Evolutionary conservation across 139 green algal species (phyloP).

Genomic region (Chlamydomonas sp.): DNA sequence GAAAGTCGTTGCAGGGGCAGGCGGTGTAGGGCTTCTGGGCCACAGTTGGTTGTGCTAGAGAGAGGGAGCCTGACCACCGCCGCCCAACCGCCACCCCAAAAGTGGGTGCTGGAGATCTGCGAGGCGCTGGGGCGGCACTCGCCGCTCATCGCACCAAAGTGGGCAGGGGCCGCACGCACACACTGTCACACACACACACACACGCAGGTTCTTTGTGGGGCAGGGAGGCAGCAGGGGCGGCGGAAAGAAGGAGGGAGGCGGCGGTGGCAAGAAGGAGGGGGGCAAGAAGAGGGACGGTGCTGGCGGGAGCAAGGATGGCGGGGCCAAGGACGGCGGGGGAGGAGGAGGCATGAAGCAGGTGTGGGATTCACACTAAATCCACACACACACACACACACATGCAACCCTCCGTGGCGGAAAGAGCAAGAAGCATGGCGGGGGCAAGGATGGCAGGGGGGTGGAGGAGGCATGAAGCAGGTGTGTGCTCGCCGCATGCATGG

Average conservation of each 20-base stretch:
- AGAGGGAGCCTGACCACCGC: too few relatives aligned
- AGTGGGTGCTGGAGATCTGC: slow-evolving; percentile 69
- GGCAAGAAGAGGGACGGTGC: too few relatives aligned
- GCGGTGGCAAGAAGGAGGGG: too few relatives aligned
- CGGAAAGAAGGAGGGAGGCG: slow-evolving; percentile 1
- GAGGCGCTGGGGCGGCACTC: slow-evolving; percentile 44
- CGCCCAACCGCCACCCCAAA: too few relatives aligned
- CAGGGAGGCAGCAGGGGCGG: slow-evolving; percentile 45
- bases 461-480: slow-evolving; percentile 41
- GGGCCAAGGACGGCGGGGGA: slow-evolving; percentile 8
- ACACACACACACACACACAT: neutral
- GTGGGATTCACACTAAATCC: too few relatives aligned
- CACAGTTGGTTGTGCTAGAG: too few relatives aligned
- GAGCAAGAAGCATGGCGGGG: too few relatives aligned
- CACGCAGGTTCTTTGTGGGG: slow-evolving; percentile 73
- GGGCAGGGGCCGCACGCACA: neutral
- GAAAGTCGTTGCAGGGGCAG: too few relatives aligned
- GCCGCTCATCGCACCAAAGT: slow-evolving; percentile 47
- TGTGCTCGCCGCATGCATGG: too few relatives aligned
- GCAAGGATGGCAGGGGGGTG: slow-evolving; percentile 1
- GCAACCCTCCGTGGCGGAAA: neutral
- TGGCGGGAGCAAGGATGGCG: too few relatives aligned
- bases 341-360: slow-evolving; percentile 5
- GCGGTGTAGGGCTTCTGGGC: too few relatives aligned
- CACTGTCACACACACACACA: neutral